Conservation (phyloP, 345 rosid genomes). For the Arabis alpina region DNA sequence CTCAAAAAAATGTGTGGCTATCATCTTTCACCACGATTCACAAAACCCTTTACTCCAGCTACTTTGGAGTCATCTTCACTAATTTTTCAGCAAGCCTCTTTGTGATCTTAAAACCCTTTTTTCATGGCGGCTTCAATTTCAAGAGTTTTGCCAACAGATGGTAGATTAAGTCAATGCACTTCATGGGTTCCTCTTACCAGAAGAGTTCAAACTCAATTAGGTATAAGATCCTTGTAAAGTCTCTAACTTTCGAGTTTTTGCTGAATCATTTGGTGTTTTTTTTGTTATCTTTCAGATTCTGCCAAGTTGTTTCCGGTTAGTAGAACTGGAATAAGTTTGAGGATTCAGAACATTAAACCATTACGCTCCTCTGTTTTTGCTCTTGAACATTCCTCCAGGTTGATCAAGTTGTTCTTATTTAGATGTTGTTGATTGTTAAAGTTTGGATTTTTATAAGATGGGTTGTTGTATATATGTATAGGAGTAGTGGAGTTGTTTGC, state of each 20-base stretch:
- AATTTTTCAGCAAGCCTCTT: constrained; percentile 1
- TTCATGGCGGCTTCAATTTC: constrained; percentile 62
- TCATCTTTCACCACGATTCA: constrained; percentile 7
- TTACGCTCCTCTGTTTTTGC: constrained; percentile 48
- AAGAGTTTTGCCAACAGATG: constrained; percentile 57
- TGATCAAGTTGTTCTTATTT: neutral
- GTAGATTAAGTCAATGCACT: constrained; percentile 45
- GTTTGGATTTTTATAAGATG: constrained; percentile 5
- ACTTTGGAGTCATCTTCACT: constrained; percentile 33
- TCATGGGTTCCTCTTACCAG: constrained; percentile 35
- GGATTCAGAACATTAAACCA: constrained; percentile 43
- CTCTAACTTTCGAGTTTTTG: neutral
- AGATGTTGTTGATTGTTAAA: neutral
- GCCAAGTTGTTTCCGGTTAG: constrained; percentile 42
- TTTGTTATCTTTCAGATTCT: constrained; percentile 45
- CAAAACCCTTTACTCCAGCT: constrained; percentile 40
- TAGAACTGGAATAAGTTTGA: constrained; percentile 45
- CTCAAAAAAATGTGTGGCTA: constrained; percentile 32
- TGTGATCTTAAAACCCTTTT: constrained; percentile 14
- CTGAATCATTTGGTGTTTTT: constrained; percentile 10
- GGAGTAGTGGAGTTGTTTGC: constrained; percentile 54
- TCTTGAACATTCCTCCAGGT: constrained; percentile 62
- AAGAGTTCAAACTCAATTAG: constrained; percentile 49
- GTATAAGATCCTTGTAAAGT: constrained; percentile 44
- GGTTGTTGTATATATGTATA: constrained; percentile 15